Evolutionary conservation across 148 eudicot species (phyloP).

Genomic region (Arbutus unedo): DNA sequence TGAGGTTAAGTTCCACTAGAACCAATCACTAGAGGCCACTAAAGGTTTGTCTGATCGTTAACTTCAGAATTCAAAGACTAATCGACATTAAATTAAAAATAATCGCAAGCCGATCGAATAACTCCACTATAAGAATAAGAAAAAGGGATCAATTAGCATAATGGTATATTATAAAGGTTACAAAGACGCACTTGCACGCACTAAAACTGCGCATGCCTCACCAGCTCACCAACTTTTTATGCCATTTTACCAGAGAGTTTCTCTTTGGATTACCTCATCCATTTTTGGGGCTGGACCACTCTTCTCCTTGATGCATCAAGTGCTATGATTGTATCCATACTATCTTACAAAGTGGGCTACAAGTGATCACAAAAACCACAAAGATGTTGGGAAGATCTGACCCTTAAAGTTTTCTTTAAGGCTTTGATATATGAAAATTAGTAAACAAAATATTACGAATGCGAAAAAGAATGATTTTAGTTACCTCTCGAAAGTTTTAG

Average conservation of each 20-base stretch:
- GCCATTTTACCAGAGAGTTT: not conserved
- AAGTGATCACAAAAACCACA: not conserved
- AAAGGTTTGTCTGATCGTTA: too few relatives aligned
- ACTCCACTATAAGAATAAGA: too few relatives aligned
- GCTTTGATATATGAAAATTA: not conserved
- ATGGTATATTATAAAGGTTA: not conserved
- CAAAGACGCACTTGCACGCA: not conserved
- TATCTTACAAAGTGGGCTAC: not conserved
- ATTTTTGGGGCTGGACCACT: not conserved
- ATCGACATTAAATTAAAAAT: too few relatives aligned
- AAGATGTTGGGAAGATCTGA: not conserved
- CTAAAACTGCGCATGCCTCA: not conserved
- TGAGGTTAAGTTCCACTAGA: too few relatives aligned
- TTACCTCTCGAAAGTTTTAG: too few relatives aligned
- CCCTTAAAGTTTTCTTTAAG: not conserved
- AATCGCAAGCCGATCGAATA: too few relatives aligned
- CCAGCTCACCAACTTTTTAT: not conserved
- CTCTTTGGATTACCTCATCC: not conserved
- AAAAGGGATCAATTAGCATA: too few relatives aligned
- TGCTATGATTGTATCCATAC: not conserved
- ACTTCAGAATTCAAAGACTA: too few relatives aligned
- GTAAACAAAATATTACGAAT: too few relatives aligned
- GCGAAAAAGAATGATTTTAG: too few relatives aligned
- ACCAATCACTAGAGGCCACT: too few relatives aligned
- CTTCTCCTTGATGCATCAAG: not conserved